Percentiles rank a stretch among this genome's conserved stretches.
Evolutionary conservation across 148 eudicot genomes (phyloP).

Genomic region (Rhododendron simsii): DNA sequence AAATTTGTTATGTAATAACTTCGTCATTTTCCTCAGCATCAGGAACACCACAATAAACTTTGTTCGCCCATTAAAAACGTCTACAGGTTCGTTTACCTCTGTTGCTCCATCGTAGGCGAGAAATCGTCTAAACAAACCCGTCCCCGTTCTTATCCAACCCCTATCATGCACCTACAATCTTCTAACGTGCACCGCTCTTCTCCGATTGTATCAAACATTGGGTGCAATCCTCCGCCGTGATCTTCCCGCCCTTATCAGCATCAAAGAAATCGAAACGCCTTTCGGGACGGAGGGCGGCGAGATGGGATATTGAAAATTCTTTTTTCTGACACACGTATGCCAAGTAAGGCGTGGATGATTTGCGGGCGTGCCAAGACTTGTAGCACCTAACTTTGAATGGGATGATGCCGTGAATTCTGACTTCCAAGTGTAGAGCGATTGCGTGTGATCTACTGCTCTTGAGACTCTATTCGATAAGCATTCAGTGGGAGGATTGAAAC

Average conservation of each 20-base stretch:
- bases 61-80: background rate
- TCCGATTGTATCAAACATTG: constrained; percentile 50
- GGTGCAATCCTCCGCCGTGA: constrained; percentile 62
- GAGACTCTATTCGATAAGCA: no score
- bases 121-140: constrained; percentile 83
- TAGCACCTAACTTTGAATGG: no score
- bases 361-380: no score
- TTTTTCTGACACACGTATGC: no score
- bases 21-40: no score
- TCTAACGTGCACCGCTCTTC: constrained; percentile 64
- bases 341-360: no score
- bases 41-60: background rate
- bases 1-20: no score
- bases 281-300: constrained; percentile 6
- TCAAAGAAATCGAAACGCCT: constrained; percentile 65
- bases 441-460: background rate
- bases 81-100: constrained; percentile 16
- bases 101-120: constrained; percentile 59
- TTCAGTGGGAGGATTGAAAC: no score
- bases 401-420: no score
- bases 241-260: constrained; percentile 58
- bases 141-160: constrained; percentile 57
- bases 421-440: no score
- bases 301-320: no score
- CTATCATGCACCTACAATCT: constrained; percentile 70